Evolutionary conservation across 805 yeast species (phyloP), one percentile per base, ranked within the genome.

Genomic region (Saccharomycopsis sp.): DNA sequence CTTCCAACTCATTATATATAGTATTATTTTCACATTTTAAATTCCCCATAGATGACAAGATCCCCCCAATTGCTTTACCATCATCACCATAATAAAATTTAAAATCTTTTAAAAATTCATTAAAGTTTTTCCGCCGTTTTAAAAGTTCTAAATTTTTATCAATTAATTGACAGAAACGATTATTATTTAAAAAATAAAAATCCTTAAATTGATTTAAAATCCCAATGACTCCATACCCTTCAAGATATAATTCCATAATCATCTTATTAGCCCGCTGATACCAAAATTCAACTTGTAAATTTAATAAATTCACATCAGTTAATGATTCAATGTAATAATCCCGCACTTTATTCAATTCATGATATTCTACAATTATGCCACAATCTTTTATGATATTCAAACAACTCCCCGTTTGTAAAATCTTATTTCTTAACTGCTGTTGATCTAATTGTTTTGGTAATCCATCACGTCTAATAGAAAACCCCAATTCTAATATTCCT

Each of bases 391-490:
- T 68, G 2, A 90, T 80, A 55, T 86, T 85, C 45, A 88, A 64
- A 54, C 81, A 81, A 61, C 87, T 89, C 1, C 99, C 99, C 0
- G 96, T 85, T 41, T 79, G 66, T 20, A 90, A 64, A 0, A 90
- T 71, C 59, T 82, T 81, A 40, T 71, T 70, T 52, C 83, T 83
- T 4, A 79, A 58, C 2, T 69, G 73, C 21, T 65, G 66, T 31
- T 68, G 62, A 4, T 67, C 62, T 48, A 90, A 76, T 51, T 81
- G 87, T 44, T 72, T 70, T 3, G 90, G 77, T 29, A 88, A 56
- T 0, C 90, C 94, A 55, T 85, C 94, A 40, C 73, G 73, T 40
- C 89, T 70, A 14, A 88, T 69, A 4, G 84, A 72, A 59, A 75
- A 93, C 48, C 85, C 78, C 42, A 81, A 80, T 37, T 79, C 76